These are phyloP conservation scores for Yamadazyma phyllophila DNA, from an alignment of 805 yeast genomes.

Conservation along the genomic window DNA sequence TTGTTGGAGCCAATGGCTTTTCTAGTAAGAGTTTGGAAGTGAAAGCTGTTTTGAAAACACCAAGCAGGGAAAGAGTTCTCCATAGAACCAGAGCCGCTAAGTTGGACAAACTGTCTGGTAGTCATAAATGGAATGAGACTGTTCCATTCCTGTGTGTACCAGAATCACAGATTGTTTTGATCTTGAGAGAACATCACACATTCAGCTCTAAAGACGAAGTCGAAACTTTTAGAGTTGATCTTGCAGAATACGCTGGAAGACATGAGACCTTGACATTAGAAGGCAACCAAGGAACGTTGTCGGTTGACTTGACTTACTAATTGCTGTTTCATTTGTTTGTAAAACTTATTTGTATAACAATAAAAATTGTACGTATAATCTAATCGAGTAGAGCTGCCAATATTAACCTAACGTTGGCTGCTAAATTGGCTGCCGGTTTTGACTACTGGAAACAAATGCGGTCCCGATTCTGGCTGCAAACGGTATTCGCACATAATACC, in stretches of 20 bases:
- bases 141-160: conserved; percentile 65
- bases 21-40: conserved; percentile 45
- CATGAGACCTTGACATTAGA: conserved; percentile 36
- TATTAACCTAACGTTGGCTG: neutral
- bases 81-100: conserved; percentile 64
- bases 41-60: conserved; percentile 49
- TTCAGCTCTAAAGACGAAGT: conserved; percentile 69
- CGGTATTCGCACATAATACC: neutral
- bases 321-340: conserved; percentile 9
- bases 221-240: conserved; percentile 54
- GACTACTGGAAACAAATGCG: too few species aligned
- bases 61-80: conserved; percentile 52
- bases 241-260: conserved; percentile 49
- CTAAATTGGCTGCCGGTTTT: neutral
- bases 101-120: conserved; percentile 37
- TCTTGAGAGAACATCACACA: conserved; percentile 63
- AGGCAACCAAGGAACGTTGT: conserved; percentile 40
- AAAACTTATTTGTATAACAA: conserved; percentile 1
- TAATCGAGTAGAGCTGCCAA: neutral
- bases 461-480: neutral
- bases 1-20: conserved; percentile 48
- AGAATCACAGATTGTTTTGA: conserved; percentile 58
- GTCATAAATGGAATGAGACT: conserved; percentile 59
- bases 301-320: conserved; percentile 31
- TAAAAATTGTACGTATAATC: neutral